These are phyloP conservation scores for Chaetoceros muelleri DNA, from an alignment of 108 stramenopile genomes.

Conservation along the genomic window DNA sequence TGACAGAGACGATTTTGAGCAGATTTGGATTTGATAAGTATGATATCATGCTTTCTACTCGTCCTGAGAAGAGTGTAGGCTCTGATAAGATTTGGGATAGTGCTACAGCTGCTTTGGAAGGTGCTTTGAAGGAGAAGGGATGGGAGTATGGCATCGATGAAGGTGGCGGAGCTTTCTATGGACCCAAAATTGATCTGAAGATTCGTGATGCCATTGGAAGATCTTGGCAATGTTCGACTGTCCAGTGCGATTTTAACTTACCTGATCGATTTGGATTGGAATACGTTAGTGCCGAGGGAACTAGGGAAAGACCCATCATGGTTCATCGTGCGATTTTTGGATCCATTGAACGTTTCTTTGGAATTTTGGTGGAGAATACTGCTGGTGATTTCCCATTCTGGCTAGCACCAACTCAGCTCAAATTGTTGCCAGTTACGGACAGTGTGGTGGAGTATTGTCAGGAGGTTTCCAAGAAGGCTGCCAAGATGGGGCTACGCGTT, in stretches of 20 bases:
- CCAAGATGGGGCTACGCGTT: conserved; percentile 68
- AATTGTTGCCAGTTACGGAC: conserved; percentile 92
- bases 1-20: conserved; percentile 80
- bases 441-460: conserved; percentile 80
- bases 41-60: conserved; percentile 92
- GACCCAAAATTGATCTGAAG: conserved; percentile 98
- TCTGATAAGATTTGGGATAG: conserved; percentile 91
- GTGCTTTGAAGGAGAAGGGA: conserved; percentile 82
- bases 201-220: conserved; percentile 97
- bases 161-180: conserved; percentile 97
- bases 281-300: conserved; percentile 73
- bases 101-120: conserved; percentile 75
- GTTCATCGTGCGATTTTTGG: conserved; percentile 98
- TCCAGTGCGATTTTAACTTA: conserved; percentile 97
- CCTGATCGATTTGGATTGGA: conserved; percentile 95
- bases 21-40: conserved; percentile 93
- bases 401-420: conserved; percentile 88
- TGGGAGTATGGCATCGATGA: conserved; percentile 93
- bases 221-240: conserved; percentile 96
- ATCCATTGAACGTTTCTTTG: conserved; percentile 97
- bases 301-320: conserved; percentile 80
- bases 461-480: conserved; percentile 73
- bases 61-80: conserved; percentile 92
- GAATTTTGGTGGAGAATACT: conserved; percentile 91
- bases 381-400: conserved; percentile 95